Percentiles rank a stretch among this genome's conserved stretches.
Conservation (phyloP, 164 flowering plant species). For the Piper betle region DNA sequence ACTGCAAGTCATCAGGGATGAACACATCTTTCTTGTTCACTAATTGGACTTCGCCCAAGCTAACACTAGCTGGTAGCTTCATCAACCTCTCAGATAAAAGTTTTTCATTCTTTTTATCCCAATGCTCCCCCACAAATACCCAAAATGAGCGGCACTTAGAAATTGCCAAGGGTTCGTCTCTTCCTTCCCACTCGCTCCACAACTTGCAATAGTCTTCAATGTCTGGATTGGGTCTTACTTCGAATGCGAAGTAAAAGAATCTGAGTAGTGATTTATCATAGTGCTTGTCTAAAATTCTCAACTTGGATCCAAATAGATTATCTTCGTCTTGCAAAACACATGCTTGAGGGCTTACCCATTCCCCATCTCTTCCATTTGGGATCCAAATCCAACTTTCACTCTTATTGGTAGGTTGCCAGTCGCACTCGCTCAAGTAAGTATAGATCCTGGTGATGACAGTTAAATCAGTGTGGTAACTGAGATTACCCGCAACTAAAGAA, state of each 20-base stretch:
- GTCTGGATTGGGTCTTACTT: conserved; percentile 30
- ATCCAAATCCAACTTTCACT: conserved; percentile 33
- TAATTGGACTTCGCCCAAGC: conserved; percentile 17
- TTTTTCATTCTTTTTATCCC: conserved; percentile 16
- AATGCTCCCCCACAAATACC: conserved; percentile 21
- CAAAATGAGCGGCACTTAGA: conserved; percentile 51
- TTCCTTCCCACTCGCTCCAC: conserved; percentile 51
- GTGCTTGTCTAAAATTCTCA: conserved; percentile 28
- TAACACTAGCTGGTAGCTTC: conserved; percentile 36
- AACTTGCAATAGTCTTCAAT: conserved; percentile 38
- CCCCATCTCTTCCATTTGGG: conserved; percentile 33
- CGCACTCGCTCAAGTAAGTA: conserved; percentile 16
- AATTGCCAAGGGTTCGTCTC: conserved; percentile 13
- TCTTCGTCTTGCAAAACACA: conserved; percentile 46
- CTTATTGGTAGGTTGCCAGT: conserved; percentile 28
- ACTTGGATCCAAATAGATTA: conserved; percentile 32
- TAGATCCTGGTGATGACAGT: conserved; percentile 32
- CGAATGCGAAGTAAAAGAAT: conserved; percentile 33
- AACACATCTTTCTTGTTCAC: conserved; percentile 38
- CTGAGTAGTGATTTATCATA: conserved; percentile 23
- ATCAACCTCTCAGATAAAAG: conserved; percentile 14
- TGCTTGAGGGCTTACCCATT: conserved; percentile 29
- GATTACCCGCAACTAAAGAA: conserved; percentile 25
- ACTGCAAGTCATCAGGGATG: conserved; percentile 47
- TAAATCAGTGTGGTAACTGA: conserved; percentile 21